These are phyloP conservation scores for Talaromyces sp. DNA, from an alignment of 2,329 filamentous ascomycete genomes.

Conservation along the genomic window DNA sequence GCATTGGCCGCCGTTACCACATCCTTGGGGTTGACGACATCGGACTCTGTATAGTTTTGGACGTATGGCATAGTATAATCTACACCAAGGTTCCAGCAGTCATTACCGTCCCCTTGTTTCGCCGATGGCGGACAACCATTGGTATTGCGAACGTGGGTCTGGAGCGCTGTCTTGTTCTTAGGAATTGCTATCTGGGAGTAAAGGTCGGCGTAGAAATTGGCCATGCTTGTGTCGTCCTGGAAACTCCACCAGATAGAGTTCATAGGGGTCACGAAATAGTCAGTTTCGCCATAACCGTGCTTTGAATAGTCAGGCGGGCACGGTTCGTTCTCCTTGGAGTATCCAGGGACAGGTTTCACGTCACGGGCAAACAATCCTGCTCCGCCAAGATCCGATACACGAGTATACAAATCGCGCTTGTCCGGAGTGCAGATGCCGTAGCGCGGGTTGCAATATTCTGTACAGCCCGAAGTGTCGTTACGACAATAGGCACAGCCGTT, in stretches of 20 bases:
- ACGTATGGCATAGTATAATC: background rate
- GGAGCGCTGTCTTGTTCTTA: background rate
- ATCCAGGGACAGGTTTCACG: background rate
- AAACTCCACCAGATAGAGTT: background rate
- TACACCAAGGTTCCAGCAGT: background rate
- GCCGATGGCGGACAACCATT: background rate
- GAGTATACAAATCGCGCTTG: background rate
- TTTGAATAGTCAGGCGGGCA: constrained; percentile 1
- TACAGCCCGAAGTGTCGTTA: background rate
- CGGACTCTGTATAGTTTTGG: background rate
- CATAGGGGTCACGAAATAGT: background rate
- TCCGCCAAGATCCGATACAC: background rate
- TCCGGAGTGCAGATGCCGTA: background rate
- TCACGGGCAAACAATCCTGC: background rate
- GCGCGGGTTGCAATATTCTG: background rate
- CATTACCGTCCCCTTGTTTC: background rate
- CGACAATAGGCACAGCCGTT: constrained; percentile 14
- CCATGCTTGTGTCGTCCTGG: background rate
- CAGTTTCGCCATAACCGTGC: background rate
- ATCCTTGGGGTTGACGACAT: background rate
- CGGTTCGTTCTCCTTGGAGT: background rate
- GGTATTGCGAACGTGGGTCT: background rate
- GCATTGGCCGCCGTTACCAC: background rate
- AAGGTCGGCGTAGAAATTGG: background rate
- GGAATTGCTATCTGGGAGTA: background rate